These are phyloP conservation scores for Alternaria brassicicola DNA, from an alignment of 2,329 filamentous ascomycete species.

Conservation along the genomic window DNA sequence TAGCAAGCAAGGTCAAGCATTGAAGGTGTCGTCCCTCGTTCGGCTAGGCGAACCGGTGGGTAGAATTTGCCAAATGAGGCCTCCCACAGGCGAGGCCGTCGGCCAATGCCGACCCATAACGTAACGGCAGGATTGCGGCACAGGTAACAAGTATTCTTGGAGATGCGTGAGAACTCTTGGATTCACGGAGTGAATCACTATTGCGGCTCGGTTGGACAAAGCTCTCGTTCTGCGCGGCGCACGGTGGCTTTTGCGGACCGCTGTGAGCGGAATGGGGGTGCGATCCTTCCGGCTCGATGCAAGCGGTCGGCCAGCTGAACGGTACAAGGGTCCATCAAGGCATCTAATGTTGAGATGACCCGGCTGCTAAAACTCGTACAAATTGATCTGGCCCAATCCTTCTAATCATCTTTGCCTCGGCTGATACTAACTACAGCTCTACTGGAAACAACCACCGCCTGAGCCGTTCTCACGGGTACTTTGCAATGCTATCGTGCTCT, in stretches of 20 bases:
- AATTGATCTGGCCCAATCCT: neutral
- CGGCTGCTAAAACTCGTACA: neutral
- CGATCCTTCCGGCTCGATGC: neutral
- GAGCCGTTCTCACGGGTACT: constrained; percentile 4
- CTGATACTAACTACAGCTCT: neutral
- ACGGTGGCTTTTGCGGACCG: constrained; percentile 3
- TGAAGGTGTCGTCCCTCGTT: neutral
- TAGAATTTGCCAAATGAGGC: constrained; percentile 6
- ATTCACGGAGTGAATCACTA: neutral
- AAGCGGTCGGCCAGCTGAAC: neutral
- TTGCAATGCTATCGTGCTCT: neutral
- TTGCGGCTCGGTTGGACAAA: constrained; percentile 5
- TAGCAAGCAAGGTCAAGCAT: neutral
- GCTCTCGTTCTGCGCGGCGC: neutral
- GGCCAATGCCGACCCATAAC: constrained; percentile 5
- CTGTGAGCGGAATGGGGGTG: neutral
- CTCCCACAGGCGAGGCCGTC: constrained; percentile 1
- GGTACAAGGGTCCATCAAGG: neutral
- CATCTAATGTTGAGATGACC: neutral
- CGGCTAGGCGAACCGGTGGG: constrained; percentile 6
- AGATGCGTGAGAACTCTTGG: neutral
- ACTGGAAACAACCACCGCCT: neutral
- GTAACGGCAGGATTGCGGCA: constrained; percentile 5
- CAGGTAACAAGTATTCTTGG: neutral
- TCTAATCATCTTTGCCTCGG: neutral